Conservation (phyloP, 2,329 filamentous ascomycete genomes). For the Rhytidhysteron rufulum region DNA sequence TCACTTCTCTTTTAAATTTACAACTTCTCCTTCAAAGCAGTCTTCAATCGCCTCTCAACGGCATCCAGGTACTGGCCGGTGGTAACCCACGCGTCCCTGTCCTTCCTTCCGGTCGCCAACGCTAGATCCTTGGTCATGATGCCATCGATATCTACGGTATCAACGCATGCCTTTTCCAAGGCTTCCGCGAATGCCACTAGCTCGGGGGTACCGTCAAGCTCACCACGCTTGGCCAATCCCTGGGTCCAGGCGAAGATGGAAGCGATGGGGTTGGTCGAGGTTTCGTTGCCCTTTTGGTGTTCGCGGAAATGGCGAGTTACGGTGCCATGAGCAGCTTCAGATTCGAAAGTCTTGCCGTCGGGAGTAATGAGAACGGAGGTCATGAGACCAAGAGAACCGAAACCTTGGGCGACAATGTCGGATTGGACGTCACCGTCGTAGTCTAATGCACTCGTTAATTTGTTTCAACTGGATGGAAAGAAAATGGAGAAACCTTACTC, state of each 20-base stretch:
- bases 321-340: constrained; percentile 95
- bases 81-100: constrained; percentile 80
- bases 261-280: constrained; percentile 96
- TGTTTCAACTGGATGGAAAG: constrained; percentile 1
- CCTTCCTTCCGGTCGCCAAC: constrained; percentile 87
- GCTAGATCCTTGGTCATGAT: constrained; percentile 99
- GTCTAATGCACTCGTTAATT: constrained; percentile 54
- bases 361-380: constrained; percentile 96
- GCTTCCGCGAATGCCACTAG: constrained; percentile 86
- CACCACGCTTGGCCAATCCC: constrained; percentile 86
- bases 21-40: constrained; percentile 72
- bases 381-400: constrained; percentile 97
- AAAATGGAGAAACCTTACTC: constrained; percentile 59
- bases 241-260: constrained; percentile 99
- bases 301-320: constrained; percentile 98
- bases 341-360: constrained; percentile 94
- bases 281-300: constrained; percentile 96
- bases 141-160: constrained; percentile 88
- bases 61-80: constrained; percentile 86
- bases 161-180: constrained; percentile 88
- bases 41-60: constrained; percentile 86
- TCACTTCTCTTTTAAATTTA: too few species aligned
- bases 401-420: constrained; percentile 96
- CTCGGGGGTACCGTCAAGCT: constrained; percentile 89
- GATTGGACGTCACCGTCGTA: constrained; percentile 99